Percentiles rank a stretch among this genome's conserved stretches.
These are phyloP conservation scores for Kazachstania sp. DNA, from an alignment of 1,139 yeast genomes.

Conservation along the genomic window DNA sequence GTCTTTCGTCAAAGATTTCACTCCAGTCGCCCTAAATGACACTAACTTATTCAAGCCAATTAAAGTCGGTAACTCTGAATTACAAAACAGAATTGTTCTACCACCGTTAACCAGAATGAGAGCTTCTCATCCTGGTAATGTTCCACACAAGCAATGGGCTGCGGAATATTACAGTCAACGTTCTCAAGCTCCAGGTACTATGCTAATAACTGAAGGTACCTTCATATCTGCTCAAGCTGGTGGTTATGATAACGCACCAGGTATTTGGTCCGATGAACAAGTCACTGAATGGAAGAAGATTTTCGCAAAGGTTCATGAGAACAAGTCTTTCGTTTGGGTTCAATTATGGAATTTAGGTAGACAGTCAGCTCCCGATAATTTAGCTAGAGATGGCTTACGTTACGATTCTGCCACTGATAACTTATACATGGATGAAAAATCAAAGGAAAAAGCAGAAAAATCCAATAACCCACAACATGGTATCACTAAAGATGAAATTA, in stretches of 20 bases:
- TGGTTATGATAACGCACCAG: conserved; percentile 13
- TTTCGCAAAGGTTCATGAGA: conserved; percentile 41
- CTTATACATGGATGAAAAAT: conserved; percentile 12
- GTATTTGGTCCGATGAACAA: conserved; percentile 11
- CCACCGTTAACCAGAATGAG: conserved; percentile 46
- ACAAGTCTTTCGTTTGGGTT: conserved; percentile 40
- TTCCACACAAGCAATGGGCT: conserved; percentile 21
- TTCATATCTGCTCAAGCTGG: conserved; percentile 21
- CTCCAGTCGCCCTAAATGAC: conserved; percentile 22
- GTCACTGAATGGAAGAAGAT: conserved; percentile 44
- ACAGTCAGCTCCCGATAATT: conserved; percentile 35
- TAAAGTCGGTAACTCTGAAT: conserved; percentile 36
- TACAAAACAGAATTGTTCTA: conserved; percentile 36
- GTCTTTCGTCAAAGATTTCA: conserved; percentile 11
- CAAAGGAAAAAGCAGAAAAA: conserved; percentile 26
- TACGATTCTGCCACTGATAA: conserved; percentile 27
- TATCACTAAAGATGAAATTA: conserved; percentile 1
- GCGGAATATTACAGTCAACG: conserved; percentile 29
- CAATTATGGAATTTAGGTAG: conserved; percentile 60
- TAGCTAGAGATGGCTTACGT: conserved; percentile 10
- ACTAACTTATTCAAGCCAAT: conserved; percentile 41
- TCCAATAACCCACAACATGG: conserved; percentile 12
- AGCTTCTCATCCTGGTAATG: conserved; percentile 25
- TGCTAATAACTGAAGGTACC: conserved; percentile 25
- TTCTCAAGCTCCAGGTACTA: conserved; percentile 30